Evolutionary conservation across 2,329 filamentous ascomycete genomes (phyloP).

Genomic region (Coniochaeta ligniaria): DNA sequence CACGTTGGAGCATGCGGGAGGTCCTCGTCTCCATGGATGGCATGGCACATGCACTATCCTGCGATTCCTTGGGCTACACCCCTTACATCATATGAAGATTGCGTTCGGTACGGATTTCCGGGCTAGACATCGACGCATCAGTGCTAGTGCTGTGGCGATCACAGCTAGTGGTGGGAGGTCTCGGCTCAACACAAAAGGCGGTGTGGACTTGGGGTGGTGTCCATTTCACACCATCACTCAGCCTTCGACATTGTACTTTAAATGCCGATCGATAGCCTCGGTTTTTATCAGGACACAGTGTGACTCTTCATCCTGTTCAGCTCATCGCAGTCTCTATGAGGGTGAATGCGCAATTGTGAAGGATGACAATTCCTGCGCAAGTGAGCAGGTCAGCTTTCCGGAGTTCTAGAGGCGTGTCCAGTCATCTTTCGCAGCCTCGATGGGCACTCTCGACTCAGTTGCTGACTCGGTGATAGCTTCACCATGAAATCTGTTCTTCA

Average conservation of each 20-base stretch:
- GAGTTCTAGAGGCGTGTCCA: not conserved
- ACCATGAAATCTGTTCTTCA: not conserved
- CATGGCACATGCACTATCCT: no score
- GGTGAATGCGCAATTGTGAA: not conserved
- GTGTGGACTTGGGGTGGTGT: slow-evolving; percentile 6
- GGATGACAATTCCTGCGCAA: not conserved
- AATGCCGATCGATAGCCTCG: not conserved
- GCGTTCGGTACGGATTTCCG: not conserved
- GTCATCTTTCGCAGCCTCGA: not conserved
- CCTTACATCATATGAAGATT: not conserved
- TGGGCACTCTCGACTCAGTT: not conserved
- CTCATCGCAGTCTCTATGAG: not conserved
- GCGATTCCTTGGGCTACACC: not conserved
- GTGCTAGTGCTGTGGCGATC: slow-evolving; percentile 6
- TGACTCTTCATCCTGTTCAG: not conserved
- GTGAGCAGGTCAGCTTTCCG: not conserved
- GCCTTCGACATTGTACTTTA: not conserved
- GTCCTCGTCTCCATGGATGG: no score
- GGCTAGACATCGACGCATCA: slow-evolving; percentile 3
- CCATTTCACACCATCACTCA: not conserved
- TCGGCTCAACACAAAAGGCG: slow-evolving; percentile 13
- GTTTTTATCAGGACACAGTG: not conserved
- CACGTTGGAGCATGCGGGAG: not conserved
- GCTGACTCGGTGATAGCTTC: not conserved
- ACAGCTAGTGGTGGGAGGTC: slow-evolving; percentile 1